These are phyloP conservation scores for Clarireedia sp. DNA, from an alignment of 2,329 filamentous ascomycete species.

Conservation along the genomic window DNA sequence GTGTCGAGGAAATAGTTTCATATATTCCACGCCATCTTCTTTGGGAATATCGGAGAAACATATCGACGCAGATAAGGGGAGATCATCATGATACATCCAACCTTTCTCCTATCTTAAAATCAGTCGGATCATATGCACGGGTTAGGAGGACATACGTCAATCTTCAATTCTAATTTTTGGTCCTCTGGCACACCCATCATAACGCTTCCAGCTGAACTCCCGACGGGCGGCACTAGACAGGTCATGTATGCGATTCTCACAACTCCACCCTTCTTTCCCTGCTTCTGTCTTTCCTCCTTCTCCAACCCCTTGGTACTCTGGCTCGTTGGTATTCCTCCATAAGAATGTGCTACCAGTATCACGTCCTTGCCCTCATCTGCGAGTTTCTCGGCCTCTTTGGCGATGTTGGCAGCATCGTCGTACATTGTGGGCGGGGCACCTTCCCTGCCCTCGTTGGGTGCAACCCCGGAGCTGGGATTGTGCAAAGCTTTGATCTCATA, in stretches of 20 bases:
- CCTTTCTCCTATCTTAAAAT: slow-evolving; percentile 20
- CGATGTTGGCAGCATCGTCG: slow-evolving; percentile 32
- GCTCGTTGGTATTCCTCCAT: slow-evolving; percentile 31
- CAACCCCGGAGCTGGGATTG: not conserved
- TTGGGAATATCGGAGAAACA: slow-evolving; percentile 25
- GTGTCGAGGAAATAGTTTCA: slow-evolving; percentile 26
- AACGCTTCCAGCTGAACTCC: not conserved
- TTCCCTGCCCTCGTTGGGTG: not conserved
- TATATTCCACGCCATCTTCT: slow-evolving; percentile 20
- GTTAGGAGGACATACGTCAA: slow-evolving; percentile 6
- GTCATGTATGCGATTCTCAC: slow-evolving; percentile 14
- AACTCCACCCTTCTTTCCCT: slow-evolving; percentile 35
- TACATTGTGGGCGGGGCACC: slow-evolving; percentile 24
- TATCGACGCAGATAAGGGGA: slow-evolving; percentile 10
- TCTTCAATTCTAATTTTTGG: not conserved
- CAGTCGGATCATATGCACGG: not conserved
- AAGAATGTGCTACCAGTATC: slow-evolving; percentile 33
- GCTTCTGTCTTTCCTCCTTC: slow-evolving; percentile 29
- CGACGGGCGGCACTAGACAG: slow-evolving; percentile 9
- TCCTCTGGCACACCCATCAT: slow-evolving; percentile 4
- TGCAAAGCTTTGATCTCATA: slow-evolving; percentile 11
- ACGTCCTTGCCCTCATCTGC: slow-evolving; percentile 32
- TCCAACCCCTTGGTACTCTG: slow-evolving; percentile 30
- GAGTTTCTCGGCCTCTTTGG: slow-evolving; percentile 23
- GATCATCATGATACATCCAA: slow-evolving; percentile 22